phyloP scores from a whole-genome alignment of 495 filamentous ascomycete genomes.

The Hypomontagnella monticulosa region DNA sequence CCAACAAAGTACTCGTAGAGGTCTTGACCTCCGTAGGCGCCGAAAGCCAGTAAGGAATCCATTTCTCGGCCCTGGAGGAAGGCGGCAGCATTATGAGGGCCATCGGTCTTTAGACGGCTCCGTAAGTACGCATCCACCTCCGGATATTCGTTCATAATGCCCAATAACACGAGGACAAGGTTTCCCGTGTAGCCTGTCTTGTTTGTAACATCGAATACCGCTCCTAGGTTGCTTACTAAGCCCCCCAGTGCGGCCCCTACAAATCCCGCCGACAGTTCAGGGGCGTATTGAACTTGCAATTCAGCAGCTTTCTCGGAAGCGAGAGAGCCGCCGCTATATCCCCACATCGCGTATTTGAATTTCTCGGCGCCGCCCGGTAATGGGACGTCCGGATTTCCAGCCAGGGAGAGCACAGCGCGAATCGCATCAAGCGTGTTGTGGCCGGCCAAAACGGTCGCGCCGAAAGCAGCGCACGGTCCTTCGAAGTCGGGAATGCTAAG shows the following conservation, averaged over 20 bases:
- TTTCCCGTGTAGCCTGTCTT: conserved; percentile 33
- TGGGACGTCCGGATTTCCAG: not conserved
- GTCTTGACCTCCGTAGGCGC: conserved; percentile 43
- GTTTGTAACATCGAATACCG: not conserved
- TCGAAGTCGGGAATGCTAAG: conserved; percentile 57
- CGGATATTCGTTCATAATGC: conserved; percentile 44
- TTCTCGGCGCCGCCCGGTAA: conserved; percentile 12
- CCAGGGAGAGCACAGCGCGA: conserved; percentile 51
- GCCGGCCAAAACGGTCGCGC: conserved; percentile 54
- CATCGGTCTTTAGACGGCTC: conserved; percentile 34
- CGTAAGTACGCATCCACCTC: conserved; percentile 21
- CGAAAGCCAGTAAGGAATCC: conserved; percentile 39
- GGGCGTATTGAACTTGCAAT: conserved; percentile 61
- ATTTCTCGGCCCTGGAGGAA: conserved; percentile 46
- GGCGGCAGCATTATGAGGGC: conserved; percentile 43
- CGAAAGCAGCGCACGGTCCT: conserved; percentile 53
- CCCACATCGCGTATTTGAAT: conserved; percentile 56
- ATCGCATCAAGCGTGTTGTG: conserved; percentile 60
- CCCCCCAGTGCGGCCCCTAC: conserved; percentile 61
- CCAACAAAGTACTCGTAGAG: conserved; percentile 53
- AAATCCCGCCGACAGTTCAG: conserved; percentile 55
- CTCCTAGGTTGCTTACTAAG: conserved; percentile 30
- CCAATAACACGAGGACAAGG: conserved; percentile 38
- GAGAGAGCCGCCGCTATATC: conserved; percentile 67
- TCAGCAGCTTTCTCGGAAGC: conserved; percentile 65